Conservation (phyloP, 169 alveolate species). For the Besnoitia besnoiti region DNA sequence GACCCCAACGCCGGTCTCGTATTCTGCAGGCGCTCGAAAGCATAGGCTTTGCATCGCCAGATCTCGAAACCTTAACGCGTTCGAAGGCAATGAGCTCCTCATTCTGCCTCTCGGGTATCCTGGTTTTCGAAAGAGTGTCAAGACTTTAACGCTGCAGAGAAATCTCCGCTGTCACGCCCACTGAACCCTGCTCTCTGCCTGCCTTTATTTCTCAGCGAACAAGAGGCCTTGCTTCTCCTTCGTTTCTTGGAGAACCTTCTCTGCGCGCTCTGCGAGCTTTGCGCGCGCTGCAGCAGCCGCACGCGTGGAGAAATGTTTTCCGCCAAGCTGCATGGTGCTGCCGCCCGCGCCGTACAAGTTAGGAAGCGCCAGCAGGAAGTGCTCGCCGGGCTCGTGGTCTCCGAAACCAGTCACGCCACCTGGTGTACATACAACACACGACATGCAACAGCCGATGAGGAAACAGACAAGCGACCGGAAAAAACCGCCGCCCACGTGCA, state of each 20-base stretch:
- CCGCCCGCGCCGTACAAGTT: conserved; percentile 56
- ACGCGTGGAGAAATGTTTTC: not conserved
- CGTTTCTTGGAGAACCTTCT: not conserved
- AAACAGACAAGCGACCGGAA: not conserved
- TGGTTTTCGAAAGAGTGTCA: too few relatives aligned
- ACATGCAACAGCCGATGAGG: not conserved
- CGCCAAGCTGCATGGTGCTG: conserved; percentile 3
- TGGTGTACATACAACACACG: not conserved
- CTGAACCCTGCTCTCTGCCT: not conserved
- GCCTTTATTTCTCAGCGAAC: too few relatives aligned
- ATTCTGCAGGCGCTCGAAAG: too few relatives aligned
- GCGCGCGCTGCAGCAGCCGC: conserved; percentile 15
- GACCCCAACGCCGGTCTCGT: too few relatives aligned
- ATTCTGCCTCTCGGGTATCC: too few relatives aligned
- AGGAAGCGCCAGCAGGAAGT: conserved; percentile 39
- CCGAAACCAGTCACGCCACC: conserved; percentile 60
- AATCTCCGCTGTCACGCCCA: too few relatives aligned
- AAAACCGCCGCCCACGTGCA: not conserved
- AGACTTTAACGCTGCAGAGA: too few relatives aligned
- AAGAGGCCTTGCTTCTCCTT: too few relatives aligned
- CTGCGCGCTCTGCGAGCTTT: not conserved
- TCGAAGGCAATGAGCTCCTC: too few relatives aligned
- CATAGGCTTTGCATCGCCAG: too few relatives aligned
- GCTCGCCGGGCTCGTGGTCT: conserved; percentile 43
- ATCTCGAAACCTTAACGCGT: too few relatives aligned